phyloP scores from a whole-genome alignment of 2,329 filamentous ascomycete genomes.

The Dothideomycetes sp. region DNA sequence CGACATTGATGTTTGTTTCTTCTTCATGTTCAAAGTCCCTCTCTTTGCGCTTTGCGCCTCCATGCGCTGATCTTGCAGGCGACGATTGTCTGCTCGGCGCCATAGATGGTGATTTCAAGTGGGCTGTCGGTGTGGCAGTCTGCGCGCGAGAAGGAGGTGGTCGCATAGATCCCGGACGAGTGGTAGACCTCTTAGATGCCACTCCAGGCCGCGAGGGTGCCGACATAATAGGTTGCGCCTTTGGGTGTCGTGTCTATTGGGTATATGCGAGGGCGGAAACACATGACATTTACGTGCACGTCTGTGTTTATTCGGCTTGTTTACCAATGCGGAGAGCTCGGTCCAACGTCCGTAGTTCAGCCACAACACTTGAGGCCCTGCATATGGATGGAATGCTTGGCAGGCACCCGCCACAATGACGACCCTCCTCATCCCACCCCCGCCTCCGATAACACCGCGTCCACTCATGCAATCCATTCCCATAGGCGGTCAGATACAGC shows the following conservation, averaged over 20 bases:
- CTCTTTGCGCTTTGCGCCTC: conserved; percentile 69
- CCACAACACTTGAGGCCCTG: too few species aligned
- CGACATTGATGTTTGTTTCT: conserved; percentile 95
- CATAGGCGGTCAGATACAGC: too few species aligned
- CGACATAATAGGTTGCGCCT: conserved; percentile 45
- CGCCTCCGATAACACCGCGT: background rate
- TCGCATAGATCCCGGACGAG: conserved; percentile 42
- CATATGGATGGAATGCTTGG: background rate
- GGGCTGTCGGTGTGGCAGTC: conserved; percentile 34
- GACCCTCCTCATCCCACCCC: background rate
- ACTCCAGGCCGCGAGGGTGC: conserved; percentile 41
- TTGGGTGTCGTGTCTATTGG: too few species aligned
- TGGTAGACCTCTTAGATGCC: conserved; percentile 37
- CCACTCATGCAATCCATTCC: too few species aligned
- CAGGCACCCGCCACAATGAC: background rate
- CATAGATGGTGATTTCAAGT: conserved; percentile 14
- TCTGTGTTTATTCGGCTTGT: background rate
- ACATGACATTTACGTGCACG: too few species aligned
- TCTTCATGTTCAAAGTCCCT: conserved; percentile 63
- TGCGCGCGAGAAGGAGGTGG: conserved; percentile 41
- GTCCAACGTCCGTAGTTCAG: too few species aligned
- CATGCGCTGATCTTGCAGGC: conserved; percentile 43
- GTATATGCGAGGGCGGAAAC: too few species aligned
- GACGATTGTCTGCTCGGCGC: conserved; percentile 41
- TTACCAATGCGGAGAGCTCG: background rate